These are phyloP conservation scores for Mycena filopes DNA, from an alignment of 768 basidiomycete species.

Conservation along the genomic window DNA sequence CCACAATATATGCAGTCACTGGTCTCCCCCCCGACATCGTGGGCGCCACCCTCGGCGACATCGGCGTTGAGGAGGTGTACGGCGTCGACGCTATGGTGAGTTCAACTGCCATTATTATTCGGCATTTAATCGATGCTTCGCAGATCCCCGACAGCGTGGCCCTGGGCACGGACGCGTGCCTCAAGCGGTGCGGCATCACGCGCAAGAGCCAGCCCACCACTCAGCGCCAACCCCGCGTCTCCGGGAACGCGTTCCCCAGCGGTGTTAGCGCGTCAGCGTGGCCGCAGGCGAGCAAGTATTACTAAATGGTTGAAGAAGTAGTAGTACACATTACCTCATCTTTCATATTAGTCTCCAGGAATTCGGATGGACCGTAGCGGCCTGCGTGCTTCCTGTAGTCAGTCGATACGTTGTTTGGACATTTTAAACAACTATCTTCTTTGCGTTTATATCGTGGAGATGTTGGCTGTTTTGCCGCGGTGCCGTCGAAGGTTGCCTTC, in stretches of 20 bases:
- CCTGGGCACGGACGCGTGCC: slow-evolving; percentile 27
- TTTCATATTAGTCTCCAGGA: too few relatives aligned
- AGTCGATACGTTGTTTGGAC: too few relatives aligned
- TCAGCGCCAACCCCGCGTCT: slow-evolving; percentile 17
- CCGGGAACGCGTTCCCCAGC: slow-evolving; percentile 27
- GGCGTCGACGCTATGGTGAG: slow-evolving; percentile 17
- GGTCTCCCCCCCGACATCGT: slow-evolving; percentile 31
- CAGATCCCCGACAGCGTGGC: slow-evolving; percentile 29
- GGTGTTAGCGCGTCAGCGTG: slow-evolving; percentile 3
- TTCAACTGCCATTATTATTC: neutral
- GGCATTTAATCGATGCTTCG: neutral
- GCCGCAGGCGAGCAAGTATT: neutral
- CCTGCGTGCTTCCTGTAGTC: too few relatives aligned
- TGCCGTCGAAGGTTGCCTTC: too few relatives aligned
- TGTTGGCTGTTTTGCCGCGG: too few relatives aligned
- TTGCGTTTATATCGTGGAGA: too few relatives aligned
- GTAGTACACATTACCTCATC: neutral
- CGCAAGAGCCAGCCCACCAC: slow-evolving; percentile 17
- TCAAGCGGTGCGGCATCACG: slow-evolving; percentile 33
- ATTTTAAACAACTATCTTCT: too few relatives aligned
- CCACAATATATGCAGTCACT: slow-evolving; percentile 21
- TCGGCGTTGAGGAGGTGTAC: slow-evolving; percentile 27
- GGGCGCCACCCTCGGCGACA: slow-evolving; percentile 25
- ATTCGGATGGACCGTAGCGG: too few relatives aligned
- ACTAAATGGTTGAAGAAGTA: neutral